Evolutionary conservation across 2,329 filamentous ascomycete genomes (phyloP).

Genomic region (Cladosporium velox): DNA sequence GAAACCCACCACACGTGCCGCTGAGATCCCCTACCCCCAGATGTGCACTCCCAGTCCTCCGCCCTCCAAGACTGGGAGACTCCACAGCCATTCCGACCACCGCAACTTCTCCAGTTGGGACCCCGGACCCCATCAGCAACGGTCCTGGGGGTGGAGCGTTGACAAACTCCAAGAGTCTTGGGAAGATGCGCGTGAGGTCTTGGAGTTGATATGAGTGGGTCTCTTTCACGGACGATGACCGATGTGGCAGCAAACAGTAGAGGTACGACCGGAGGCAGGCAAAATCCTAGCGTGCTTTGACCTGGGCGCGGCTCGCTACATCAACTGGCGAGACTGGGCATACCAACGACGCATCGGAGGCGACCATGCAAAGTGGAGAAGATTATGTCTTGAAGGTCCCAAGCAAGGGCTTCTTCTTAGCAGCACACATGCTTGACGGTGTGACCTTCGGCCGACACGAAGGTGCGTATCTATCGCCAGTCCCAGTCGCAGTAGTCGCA

Average conservation of each 20-base stretch:
- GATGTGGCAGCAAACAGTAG: not conserved
- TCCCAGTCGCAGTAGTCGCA: not conserved
- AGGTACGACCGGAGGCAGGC: not conserved
- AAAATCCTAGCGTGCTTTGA: not conserved
- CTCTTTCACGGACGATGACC: not conserved
- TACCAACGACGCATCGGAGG: not conserved
- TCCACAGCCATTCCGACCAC: not conserved
- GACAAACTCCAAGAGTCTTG: not conserved
- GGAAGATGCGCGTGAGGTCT: not conserved
- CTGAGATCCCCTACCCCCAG: conserved; percentile 3
- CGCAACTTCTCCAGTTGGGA: conserved; percentile 6
- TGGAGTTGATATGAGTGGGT: not conserved
- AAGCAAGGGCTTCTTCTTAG: not conserved
- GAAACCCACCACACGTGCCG: not conserved
- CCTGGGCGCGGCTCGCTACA: not conserved
- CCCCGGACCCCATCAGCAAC: not conserved
- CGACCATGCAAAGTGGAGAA: not conserved
- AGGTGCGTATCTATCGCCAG: not conserved
- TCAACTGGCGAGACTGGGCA: not conserved
- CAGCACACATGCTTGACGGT: not conserved
- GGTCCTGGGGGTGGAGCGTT: not conserved
- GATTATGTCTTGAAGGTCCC: not conserved
- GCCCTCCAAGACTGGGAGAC: not conserved
- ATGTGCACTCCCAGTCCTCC: conserved; percentile 4
- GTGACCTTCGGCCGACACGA: not conserved